Evolutionary conservation across 2,329 filamentous ascomycete species (phyloP), one percentile per base, ranked within the genome.

Genomic region (Colletotrichum sp.): DNA sequence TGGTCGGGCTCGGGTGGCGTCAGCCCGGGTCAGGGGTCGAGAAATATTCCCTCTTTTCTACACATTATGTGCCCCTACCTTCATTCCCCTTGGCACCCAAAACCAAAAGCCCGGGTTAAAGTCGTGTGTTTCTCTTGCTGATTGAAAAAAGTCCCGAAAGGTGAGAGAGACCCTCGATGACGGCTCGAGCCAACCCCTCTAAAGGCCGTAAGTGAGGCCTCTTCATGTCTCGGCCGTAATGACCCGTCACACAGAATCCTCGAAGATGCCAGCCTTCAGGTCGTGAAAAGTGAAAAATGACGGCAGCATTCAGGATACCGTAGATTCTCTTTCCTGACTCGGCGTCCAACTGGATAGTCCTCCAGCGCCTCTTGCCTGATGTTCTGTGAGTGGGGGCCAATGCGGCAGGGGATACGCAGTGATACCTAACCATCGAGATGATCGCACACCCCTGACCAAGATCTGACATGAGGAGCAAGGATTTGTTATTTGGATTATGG

Each of bases 151-250:
- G 5, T 32, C 27, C n/a, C 16, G 25, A 34, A 63, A 29, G 29
- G 64, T 19, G 13, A 16, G 36, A 57, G 13, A 25, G 55, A 15
- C 29, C 69, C 36, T n/a, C 34, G 8, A 61, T 19, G 30, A 64
- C 13, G 6, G 27, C 19, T 34, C 49, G 32, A 34, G 16, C 25
- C 36, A 44, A 25, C 44, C 44, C 19, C 11, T n/a, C 67, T 69
- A 76, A 73, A 73, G 73, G 73, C 73, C 73, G 73, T 76, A 76
- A 57, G 13, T n/a, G 62, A 61, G 69, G 30, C 22, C 27, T 13
- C 12, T 64, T 34, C 34, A 59, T 59, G 70, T 76, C 65, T 76
- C 70, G 70, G 73, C 57, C 73, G 63, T 69, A 73, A 15, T 29
- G 32, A 32, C 8, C 22, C 27, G 70, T 73, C 59, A 29, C 70